Conservation (phyloP, 176 grass and related monocot genomes). For the Triticum turgidum region DNA sequence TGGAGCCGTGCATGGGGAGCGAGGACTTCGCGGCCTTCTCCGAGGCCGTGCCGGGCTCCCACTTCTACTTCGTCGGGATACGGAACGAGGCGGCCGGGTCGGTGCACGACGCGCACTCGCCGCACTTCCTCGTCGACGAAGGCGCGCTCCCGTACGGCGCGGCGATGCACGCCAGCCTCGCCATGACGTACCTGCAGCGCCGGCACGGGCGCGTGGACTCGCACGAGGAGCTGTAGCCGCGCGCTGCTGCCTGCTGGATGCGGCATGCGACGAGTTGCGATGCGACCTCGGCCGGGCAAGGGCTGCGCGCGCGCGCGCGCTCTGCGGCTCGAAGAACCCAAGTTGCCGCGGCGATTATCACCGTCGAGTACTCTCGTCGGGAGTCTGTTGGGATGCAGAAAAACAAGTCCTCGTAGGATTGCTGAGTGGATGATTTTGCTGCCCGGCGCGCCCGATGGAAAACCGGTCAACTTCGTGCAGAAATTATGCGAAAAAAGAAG, state of each 20-base stretch:
- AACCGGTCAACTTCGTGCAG: background rate
- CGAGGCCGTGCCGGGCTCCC: slow-evolving; percentile 53
- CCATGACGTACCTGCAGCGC: slow-evolving; percentile 55
- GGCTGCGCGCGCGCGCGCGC: background rate
- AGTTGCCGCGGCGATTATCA: background rate
- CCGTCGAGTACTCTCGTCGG: background rate
- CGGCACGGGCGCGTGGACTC: slow-evolving; percentile 21
- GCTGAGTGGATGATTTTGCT: background rate
- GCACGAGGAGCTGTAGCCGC: slow-evolving; percentile 47
- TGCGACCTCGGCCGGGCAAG: background rate
- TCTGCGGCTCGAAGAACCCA: background rate
- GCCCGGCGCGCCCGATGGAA: background rate
- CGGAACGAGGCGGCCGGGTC: slow-evolving; percentile 29
- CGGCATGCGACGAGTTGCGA: background rate
- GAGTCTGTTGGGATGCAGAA: background rate
- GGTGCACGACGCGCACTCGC: slow-evolving; percentile 50
- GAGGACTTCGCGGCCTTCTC: slow-evolving; percentile 82
- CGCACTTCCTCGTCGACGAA: slow-evolving; percentile 76
- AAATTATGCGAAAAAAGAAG: background rate
- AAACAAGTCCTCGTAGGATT: background rate
- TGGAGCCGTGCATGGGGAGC: slow-evolving; percentile 62
- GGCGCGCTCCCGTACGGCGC: slow-evolving; percentile 70
- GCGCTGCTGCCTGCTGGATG: too few species aligned
- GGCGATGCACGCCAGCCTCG: slow-evolving; percentile 77
- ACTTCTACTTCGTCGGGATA: slow-evolving; percentile 87